A percentile compares a stretch with the other conserved stretches of the same genome.
phyloP scores from a whole-genome alignment of 805 yeast species.

The Blastobotrys attinorum region DNA sequence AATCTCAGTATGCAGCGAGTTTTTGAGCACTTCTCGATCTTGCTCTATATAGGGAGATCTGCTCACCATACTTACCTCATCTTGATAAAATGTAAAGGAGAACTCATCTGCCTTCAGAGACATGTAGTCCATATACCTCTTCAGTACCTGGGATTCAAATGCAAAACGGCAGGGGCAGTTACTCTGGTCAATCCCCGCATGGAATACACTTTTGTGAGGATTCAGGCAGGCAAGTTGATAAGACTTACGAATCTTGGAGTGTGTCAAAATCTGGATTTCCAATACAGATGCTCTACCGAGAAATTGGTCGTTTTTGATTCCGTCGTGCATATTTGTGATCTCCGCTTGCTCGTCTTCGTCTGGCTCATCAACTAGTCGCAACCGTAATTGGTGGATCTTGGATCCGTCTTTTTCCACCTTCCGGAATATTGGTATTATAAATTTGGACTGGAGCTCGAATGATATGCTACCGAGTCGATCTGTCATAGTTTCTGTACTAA shows the following conservation, averaged over 20 bases:
- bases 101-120: conserved; percentile 16
- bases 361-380: not conserved
- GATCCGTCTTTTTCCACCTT: conserved; percentile 14
- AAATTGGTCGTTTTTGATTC: not conserved
- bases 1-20: conserved; percentile 15
- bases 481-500: not conserved
- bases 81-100: conserved; percentile 9
- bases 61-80: conserved; percentile 10
- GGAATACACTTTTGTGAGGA: conserved; percentile 3
- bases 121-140: conserved; percentile 14
- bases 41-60: conserved; percentile 9
- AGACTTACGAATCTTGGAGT: conserved; percentile 4
- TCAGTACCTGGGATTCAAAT: conserved; percentile 11
- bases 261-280: not conserved
- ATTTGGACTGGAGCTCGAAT: conserved; percentile 17
- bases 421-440: conserved; percentile 16
- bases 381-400: conserved; percentile 7
- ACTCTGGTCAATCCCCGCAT: not conserved
- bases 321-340: too few species aligned
- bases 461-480: too few species aligned
- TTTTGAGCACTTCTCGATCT: conserved; percentile 14
- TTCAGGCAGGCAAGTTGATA: conserved; percentile 14
- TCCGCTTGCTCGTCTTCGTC: not conserved
- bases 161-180: conserved; percentile 7
- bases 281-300: not conserved